Percentiles rank a stretch among this genome's conserved stretches.
Evolutionary conservation across 768 basidiomycete genomes (phyloP).

Genomic region (Rickenella mellea): DNA sequence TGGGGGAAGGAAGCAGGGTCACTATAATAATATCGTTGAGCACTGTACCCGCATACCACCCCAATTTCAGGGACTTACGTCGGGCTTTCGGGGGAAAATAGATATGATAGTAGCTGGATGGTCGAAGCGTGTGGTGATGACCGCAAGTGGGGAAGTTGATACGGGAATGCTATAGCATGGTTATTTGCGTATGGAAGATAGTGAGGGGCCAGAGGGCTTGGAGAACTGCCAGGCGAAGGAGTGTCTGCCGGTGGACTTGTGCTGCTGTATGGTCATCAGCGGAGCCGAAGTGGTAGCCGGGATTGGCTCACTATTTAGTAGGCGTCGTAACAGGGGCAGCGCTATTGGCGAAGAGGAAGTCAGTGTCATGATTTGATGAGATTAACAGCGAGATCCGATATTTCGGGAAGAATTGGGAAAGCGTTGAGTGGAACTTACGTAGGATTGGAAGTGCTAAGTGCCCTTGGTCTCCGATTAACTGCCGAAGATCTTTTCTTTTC

Average conservation of each 20-base stretch:
- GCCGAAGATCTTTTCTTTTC: constrained; percentile 67
- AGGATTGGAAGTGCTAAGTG: constrained; percentile 38
- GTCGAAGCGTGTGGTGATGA: constrained; percentile 42
- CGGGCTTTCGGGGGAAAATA: constrained; percentile 46
- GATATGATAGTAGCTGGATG: constrained; percentile 56
- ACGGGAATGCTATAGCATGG: constrained; percentile 4
- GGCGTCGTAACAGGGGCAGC: no score
- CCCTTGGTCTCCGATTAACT: constrained; percentile 54
- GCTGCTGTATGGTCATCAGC: no score
- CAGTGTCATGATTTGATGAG: no score
- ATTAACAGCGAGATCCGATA: constrained; percentile 5
- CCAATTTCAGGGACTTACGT: constrained; percentile 1
- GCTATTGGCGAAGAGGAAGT: no score
- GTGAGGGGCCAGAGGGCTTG: not conserved
- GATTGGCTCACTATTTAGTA: no score
- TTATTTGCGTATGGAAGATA: not conserved
- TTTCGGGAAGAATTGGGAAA: constrained; percentile 12
- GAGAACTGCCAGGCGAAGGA: not conserved
- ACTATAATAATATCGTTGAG: not conserved
- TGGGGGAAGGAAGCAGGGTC: not conserved
- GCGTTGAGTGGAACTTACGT: constrained; percentile 31
- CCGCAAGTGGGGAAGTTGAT: constrained; percentile 3
- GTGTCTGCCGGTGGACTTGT: constrained; percentile 1
- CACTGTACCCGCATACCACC: not conserved
- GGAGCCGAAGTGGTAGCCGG: no score